Conservation (phyloP, 2,329 filamentous ascomycete species). For the Cladosporium sp. region DNA sequence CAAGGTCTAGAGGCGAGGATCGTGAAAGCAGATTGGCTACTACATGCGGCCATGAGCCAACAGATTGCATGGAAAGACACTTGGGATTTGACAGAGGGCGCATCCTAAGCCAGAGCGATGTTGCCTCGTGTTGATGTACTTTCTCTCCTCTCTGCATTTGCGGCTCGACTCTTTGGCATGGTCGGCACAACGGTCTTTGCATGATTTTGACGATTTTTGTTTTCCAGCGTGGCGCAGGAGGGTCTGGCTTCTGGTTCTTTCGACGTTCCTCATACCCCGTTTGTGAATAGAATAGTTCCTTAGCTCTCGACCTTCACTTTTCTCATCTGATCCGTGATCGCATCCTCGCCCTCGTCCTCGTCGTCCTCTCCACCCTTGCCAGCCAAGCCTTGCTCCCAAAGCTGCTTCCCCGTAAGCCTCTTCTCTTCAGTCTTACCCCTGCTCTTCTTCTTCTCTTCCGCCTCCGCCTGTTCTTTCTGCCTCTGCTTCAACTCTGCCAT, state of each 20-base stretch:
- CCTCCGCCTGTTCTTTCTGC: slow-evolving; percentile 59
- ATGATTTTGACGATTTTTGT: slow-evolving; percentile 1
- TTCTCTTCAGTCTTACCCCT: slow-evolving; percentile 63
- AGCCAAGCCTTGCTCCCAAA: slow-evolving; percentile 45
- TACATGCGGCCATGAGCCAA: slow-evolving; percentile 86
- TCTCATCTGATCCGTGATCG: slow-evolving; percentile 55
- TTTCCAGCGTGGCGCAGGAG: slow-evolving; percentile 9
- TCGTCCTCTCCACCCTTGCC: slow-evolving; percentile 63
- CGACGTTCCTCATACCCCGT: background rate
- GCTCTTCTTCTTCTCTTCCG: slow-evolving; percentile 55
- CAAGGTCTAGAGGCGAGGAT: slow-evolving; percentile 75
- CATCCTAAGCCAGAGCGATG: background rate
- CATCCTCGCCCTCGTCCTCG: slow-evolving; percentile 57
- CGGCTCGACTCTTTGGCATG: background rate
- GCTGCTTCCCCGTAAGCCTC: slow-evolving; percentile 60
- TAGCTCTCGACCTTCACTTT: slow-evolving; percentile 58
- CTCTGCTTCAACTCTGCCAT: slow-evolving; percentile 64
- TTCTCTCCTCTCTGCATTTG: background rate
- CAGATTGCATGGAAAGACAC: slow-evolving; percentile 45
- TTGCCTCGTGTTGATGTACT: background rate
- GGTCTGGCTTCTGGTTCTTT: slow-evolving; percentile 3
- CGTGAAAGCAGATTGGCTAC: slow-evolving; percentile 80
- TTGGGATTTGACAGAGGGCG: slow-evolving; percentile 21
- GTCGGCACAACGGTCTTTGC: background rate
- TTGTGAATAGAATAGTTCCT: slow-evolving; percentile 7